Evolutionary conservation across 306 rosid species (phyloP), one percentile per base, ranked within the genome.

Genomic region (Cicer chorassanicum): DNA sequence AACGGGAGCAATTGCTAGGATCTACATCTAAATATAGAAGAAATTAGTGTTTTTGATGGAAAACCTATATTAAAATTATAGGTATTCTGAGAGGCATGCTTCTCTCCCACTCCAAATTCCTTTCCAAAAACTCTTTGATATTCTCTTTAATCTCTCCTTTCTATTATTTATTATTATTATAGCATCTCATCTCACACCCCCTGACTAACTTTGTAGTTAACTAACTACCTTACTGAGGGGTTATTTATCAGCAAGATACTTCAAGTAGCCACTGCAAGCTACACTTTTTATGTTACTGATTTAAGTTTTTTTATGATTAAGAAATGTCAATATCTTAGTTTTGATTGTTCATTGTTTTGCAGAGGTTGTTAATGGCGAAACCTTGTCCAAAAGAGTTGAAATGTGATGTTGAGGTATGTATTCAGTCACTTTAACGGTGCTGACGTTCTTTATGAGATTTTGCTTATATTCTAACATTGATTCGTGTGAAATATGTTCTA

Each of bases 381-480:
- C 97, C 98, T 72, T 95, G 99, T 82, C 91, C 93, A 13, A 95
- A 95, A 75, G 98, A 95, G 78, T 87, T 95, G 91, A 92, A 88
- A 83, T 95, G 99, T 68, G 96, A 95, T 62, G 99, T 92, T 74
- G 98, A 92, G 98, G 99, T 95, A 85, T 59, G 80, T 60, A 12
- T 76, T 50, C 78, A 9, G 15, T 46, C 72, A 65, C 53, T 71
- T 63, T 9, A 19, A 68, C 53, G 21, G 67, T 61, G 29, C 14
- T 0, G 0, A 42, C 18, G 49, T 53, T 39, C 61, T 43, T 74
- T 42, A n/a, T 65, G 15, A 12, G 34, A 7, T 73, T 46, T 29
- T 48, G 11, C 24, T 48, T 11, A 69, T 59, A 56, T 50, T 45
- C 40, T 59, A 29, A 44, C 50, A 61, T 21, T 71, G 59, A 11